Conservation (phyloP, 2,329 filamentous ascomycete species). For the Aciculosporium take region DNA sequence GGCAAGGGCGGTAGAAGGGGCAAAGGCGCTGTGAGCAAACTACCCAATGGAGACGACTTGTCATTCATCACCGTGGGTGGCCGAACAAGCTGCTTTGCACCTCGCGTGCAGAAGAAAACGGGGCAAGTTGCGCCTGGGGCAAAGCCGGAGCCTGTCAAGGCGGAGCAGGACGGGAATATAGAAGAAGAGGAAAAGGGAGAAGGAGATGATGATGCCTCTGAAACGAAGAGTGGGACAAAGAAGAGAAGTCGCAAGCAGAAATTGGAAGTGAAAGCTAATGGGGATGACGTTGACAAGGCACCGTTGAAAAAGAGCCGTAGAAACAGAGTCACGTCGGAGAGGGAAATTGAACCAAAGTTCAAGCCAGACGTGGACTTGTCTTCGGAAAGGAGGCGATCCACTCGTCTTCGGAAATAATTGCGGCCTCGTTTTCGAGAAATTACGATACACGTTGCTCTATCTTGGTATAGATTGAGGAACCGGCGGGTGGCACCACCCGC, state of each 20-base stretch:
- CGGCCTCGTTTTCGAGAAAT: too few species aligned
- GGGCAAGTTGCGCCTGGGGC: slow-evolving; percentile 26
- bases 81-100: slow-evolving; percentile 79
- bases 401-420: not conserved
- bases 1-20: slow-evolving; percentile 72
- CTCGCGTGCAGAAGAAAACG: slow-evolving; percentile 70
- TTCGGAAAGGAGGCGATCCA: slow-evolving; percentile 10
- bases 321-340: slow-evolving; percentile 10
- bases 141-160: slow-evolving; percentile 28
- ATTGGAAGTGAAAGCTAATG: slow-evolving; percentile 12
- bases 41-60: slow-evolving; percentile 78
- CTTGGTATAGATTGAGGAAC: not conserved
- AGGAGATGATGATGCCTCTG: not conserved
- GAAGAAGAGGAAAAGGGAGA: not conserved
- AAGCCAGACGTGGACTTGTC: slow-evolving; percentile 3
- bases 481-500: too few species aligned
- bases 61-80: slow-evolving; percentile 81
- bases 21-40: slow-evolving; percentile 47
- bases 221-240: slow-evolving; percentile 10
- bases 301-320: slow-evolving; percentile 16
- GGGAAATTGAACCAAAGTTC: slow-evolving; percentile 7
- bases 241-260: slow-evolving; percentile 15
- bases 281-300: slow-evolving; percentile 11
- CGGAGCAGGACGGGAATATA: slow-evolving; percentile 9
- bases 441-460: not conserved